Base-by-base conservation (phyloP, 164 flowering plant genomes). In the Kalanchoe fedtschenkoi region DNA sequence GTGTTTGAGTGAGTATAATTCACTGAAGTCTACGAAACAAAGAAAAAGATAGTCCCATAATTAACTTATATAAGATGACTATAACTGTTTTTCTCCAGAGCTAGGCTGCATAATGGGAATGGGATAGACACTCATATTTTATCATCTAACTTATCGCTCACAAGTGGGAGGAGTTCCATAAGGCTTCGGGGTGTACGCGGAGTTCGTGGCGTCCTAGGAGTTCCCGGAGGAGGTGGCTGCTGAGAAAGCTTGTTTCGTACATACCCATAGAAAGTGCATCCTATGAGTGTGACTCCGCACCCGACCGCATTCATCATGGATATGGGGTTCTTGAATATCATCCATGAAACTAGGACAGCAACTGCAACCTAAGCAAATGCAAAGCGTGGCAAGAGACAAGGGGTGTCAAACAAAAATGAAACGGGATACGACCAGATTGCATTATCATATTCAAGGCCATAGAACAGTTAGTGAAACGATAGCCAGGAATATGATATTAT, bases 241-340 rank as follows among this genome's bases (percentile, higher is more conserved):
- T 91, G 95, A 2, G 96, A 77, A 39, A 93, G 77, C 77, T 69
- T 58, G 72, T 95, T 95, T 73, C 99, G 81, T 61, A 91, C 91
- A 56, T 90, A 95, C 37, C 99, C 99, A 63, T 95, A 95, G 79
- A 95, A 95, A 26, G 99, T 95, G 61, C 99, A 95, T 17, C 99
- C 99, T 19, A 79, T 58, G 6, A 95, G 95, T 1, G 99, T 95
- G 4, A 95, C 71, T 0, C 67, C 87, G 68, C 99, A 95, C 67
- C 99, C 97, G 51, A 88, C 76, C 2, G 97, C 93, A 69, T 95
- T 95, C 76, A 87, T 51, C 39, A 61, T 62, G 14, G 96, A 73
- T 41, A 95, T 91, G 1, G 99, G 99, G 68, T 95, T 95, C 34
- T 70, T 60, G 74, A 95, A 95, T 72, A 95, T 82, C 68, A 87